These are phyloP conservation scores for Monosporascus sp. DNA, from an alignment of 2,329 filamentous ascomycete species.

Conservation along the genomic window DNA sequence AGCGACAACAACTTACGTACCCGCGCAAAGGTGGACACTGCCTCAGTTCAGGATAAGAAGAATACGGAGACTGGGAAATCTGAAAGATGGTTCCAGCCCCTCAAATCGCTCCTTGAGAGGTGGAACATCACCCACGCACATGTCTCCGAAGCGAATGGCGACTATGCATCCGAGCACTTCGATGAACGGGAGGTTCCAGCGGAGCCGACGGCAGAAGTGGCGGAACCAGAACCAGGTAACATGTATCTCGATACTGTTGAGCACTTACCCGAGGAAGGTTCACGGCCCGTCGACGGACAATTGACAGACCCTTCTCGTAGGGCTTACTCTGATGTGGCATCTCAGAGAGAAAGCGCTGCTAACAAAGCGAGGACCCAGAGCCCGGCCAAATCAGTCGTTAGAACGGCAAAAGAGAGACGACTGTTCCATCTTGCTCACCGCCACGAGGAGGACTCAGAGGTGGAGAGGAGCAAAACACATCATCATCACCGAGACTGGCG, in stretches of 20 bases:
- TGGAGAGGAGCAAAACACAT: background rate
- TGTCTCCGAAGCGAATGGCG: background rate
- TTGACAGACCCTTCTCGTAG: too few relatives aligned
- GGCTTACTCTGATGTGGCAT: background rate
- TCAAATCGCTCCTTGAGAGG: background rate
- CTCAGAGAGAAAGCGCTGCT: slow-evolving; percentile 2
- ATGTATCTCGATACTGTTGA: background rate
- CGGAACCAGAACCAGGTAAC: background rate
- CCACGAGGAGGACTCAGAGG: too few relatives aligned
- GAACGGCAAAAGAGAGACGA: slow-evolving; percentile 18
- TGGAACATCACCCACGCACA: background rate
- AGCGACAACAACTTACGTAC: too few relatives aligned
- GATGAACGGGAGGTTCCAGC: background rate
- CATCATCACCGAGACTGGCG: slow-evolving; percentile 9
- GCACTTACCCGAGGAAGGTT: background rate
- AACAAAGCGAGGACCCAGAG: slow-evolving; percentile 15
- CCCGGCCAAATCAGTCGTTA: slow-evolving; percentile 18
- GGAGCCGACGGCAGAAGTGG: background rate
- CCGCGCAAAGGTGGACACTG: background rate
- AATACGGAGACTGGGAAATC: background rate
- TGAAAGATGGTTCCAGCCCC: background rate
- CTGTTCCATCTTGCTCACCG: slow-evolving; percentile 10
- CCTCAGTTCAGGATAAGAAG: background rate
- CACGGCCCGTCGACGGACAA: background rate
- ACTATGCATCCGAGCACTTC: background rate